Evolutionary conservation across 1,284 basidiomycete species (phyloP).

Genomic region (Ustilago vetiveriae): DNA sequence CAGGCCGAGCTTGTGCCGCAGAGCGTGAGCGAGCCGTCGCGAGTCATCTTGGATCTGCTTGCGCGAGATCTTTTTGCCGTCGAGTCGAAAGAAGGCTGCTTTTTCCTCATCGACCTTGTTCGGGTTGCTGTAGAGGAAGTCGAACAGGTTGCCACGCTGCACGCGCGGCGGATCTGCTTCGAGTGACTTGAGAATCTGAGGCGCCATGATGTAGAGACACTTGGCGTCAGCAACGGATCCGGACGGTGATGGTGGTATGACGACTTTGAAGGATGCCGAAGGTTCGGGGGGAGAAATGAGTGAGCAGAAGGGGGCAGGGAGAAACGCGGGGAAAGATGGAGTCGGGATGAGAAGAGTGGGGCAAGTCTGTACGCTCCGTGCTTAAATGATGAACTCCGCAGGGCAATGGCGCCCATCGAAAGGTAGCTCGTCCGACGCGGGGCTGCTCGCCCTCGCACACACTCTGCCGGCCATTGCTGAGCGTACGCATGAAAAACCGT

Average conservation of each 20-base stretch:
- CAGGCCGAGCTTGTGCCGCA: slow-evolving; percentile 54
- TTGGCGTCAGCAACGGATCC: too few relatives aligned
- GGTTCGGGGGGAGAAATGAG: not conserved
- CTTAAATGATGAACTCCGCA: too few relatives aligned
- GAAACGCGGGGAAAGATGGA: not conserved
- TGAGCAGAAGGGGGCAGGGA: not conserved
- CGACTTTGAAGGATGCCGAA: not conserved
- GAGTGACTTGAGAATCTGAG: slow-evolving; percentile 48
- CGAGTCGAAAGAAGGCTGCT: slow-evolving; percentile 48
- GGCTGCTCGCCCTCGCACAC: too few relatives aligned
- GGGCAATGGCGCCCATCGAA: too few relatives aligned
- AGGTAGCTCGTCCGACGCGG: too few relatives aligned
- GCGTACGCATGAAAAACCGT: not conserved
- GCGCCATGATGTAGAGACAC: slow-evolving; percentile 49
- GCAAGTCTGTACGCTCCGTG: too few relatives aligned
- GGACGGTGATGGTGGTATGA: too few relatives aligned
- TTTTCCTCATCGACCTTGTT: slow-evolving; percentile 47
- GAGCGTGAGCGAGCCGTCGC: slow-evolving; percentile 44
- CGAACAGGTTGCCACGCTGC: slow-evolving; percentile 50
- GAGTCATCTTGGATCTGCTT: slow-evolving; percentile 47
- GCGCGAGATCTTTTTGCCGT: slow-evolving; percentile 55
- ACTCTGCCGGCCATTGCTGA: too few relatives aligned
- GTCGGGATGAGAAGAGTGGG: too few relatives aligned
- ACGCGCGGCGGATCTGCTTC: slow-evolving; percentile 29
- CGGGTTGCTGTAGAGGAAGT: slow-evolving; percentile 54